These are phyloP conservation scores for Eimeria sp. DNA, from an alignment of 169 alveolate species.

Conservation along the genomic window DNA sequence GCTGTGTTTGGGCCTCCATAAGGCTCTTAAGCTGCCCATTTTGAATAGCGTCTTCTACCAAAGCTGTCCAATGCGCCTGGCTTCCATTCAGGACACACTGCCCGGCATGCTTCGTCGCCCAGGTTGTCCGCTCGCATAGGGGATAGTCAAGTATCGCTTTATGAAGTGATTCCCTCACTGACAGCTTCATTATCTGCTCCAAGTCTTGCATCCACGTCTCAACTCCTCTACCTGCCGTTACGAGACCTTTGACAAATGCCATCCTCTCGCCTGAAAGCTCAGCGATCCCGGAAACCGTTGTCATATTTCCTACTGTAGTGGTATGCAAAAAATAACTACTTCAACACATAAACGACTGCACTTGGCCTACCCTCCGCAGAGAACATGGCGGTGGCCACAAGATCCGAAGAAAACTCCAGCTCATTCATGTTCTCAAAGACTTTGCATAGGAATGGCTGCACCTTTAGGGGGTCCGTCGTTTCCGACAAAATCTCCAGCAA, in stretches of 20 bases:
- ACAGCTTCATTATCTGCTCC: conserved; percentile 93
- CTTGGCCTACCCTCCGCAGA: conserved; percentile 94
- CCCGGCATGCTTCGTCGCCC: conserved; percentile 97
- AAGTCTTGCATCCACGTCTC: conserved; percentile 97
- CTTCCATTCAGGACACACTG: conserved; percentile 96
- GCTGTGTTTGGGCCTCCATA: conserved; percentile 87
- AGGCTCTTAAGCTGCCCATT: conserved; percentile 89
- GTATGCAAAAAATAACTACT: neutral
- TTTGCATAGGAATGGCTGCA: conserved; percentile 97
- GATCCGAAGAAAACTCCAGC: conserved; percentile 88
- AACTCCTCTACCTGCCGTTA: conserved; percentile 94
- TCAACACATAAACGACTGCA: neutral
- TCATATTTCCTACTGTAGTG: neutral
- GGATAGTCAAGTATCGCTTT: conserved; percentile 84
- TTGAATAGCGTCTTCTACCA: conserved; percentile 94
- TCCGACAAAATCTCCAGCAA: conserved; percentile 97
- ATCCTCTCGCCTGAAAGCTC: conserved; percentile 83
- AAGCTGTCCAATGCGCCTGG: conserved; percentile 96
- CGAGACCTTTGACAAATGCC: conserved; percentile 90
- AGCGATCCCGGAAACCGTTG: neutral
- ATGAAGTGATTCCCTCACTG: conserved; percentile 88
- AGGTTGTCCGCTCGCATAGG: conserved; percentile 91
- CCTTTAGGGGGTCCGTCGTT: conserved; percentile 97
- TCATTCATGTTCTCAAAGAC: conserved; percentile 96
- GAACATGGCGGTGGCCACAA: conserved; percentile 92